phyloP scores from a whole-genome alignment of 2,329 filamentous ascomycete species.

The Reticulascus tulasneorum region DNA sequence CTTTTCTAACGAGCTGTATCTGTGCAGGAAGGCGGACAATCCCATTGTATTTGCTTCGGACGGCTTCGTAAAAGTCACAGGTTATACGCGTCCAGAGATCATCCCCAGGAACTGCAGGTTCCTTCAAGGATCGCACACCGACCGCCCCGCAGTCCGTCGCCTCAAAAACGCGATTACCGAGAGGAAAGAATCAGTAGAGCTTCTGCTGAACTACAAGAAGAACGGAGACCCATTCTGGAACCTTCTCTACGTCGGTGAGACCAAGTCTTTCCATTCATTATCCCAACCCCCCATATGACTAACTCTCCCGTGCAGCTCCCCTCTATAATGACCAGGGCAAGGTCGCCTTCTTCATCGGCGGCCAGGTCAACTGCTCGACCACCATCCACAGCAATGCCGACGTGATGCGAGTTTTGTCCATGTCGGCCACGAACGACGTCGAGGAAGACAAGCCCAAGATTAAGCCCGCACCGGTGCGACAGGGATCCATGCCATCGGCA shows the following conservation, averaged over 20 bases:
- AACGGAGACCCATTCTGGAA: conserved; percentile 55
- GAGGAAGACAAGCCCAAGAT: background rate
- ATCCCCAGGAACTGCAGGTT: conserved; percentile 49
- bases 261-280: background rate
- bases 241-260: conserved; percentile 45
- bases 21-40: conserved; percentile 43
- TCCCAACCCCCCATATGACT: too few species aligned
- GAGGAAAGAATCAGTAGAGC: conserved; percentile 41
- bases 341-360: conserved; percentile 45
- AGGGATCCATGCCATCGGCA: conserved; percentile 2
- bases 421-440: background rate
- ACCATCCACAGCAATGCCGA: conserved; percentile 44
- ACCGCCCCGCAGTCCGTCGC: conserved; percentile 34
- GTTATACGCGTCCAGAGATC: conserved; percentile 42
- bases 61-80: conserved; percentile 47
- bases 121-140: conserved; percentile 44
- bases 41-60: conserved; percentile 47
- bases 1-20: background rate
- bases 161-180: conserved; percentile 37
- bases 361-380: conserved; percentile 50
- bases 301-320: conserved; percentile 21
- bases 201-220: conserved; percentile 48
- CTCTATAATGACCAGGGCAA: conserved; percentile 40
- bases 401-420: conserved; percentile 37
- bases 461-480: background rate